Conservation (phyloP, 805 yeast genomes). For the Pichia californica region DNA sequence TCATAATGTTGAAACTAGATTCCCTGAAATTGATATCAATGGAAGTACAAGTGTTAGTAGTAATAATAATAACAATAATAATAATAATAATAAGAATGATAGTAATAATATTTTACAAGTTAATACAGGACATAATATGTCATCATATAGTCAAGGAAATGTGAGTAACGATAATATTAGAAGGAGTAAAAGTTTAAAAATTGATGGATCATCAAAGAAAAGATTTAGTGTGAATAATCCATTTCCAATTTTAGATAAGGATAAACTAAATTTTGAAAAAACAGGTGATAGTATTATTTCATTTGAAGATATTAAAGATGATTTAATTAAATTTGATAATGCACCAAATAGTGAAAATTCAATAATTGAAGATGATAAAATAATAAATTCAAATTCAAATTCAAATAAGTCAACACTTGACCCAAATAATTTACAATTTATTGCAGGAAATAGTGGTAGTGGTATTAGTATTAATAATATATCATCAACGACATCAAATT, state of each 20-base stretch:
- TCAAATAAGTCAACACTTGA: no score
- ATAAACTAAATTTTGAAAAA: not conserved
- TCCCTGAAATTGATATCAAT: conserved; percentile 24
- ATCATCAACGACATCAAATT: no score
- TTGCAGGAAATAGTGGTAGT: not conserved
- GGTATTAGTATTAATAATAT: no score
- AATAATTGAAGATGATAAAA: no score
- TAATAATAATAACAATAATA: not conserved
- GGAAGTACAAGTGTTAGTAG: not conserved
- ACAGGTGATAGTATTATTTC: conserved; percentile 8
- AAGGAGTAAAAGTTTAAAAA: not conserved
- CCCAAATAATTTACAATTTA: no score
- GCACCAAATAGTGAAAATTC: no score
- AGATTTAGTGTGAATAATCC: conserved; percentile 23
- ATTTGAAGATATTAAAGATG: conserved; percentile 9
- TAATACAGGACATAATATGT: not conserved
- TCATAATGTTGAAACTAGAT: conserved; percentile 42
- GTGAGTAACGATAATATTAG: not conserved
- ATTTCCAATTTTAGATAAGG: conserved; percentile 15
- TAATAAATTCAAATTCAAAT: no score
- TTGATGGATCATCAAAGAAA: conserved; percentile 2
- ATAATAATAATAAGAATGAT: not conserved
- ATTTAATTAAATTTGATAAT: conserved; percentile 1
- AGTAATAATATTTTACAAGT: not conserved
- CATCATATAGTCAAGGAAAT: no score